A percentile compares a stretch with the other conserved stretches of the same genome.
phyloP scores from a whole-genome alignment of 108 stramenopile genomes.

The Pseudonitzschia delicatissima region DNA sequence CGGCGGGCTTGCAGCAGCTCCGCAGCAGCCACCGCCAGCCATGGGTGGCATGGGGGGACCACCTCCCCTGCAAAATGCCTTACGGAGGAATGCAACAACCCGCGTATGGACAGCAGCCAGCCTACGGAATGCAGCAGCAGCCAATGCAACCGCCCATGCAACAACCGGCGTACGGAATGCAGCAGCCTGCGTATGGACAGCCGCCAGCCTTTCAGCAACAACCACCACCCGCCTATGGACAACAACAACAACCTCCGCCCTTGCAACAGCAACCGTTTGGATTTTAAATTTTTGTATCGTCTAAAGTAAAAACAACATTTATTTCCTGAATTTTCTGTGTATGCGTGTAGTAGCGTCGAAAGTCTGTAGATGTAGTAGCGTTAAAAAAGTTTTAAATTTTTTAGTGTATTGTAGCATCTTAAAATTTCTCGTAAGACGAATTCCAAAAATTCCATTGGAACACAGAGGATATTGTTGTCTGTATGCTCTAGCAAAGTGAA shows the following conservation, averaged over 20 bases:
- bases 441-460: no score
- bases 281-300: no score
- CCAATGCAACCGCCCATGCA: constrained; percentile 28
- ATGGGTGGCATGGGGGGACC: constrained; percentile 12
- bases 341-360: no score
- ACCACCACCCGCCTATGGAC: constrained; percentile 2
- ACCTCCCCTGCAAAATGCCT: constrained; percentile 9
- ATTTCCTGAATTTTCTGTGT: no score
- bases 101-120: constrained; percentile 18
- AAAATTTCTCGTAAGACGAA: no score
- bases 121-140: constrained; percentile 14
- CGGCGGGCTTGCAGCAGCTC: constrained; percentile 21
- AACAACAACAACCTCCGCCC: constrained; percentile 35
- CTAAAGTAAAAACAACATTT: no score
- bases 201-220: constrained; percentile 40
- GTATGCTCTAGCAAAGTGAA: no score
- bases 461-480: no score
- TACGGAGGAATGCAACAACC: constrained; percentile 23
- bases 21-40: constrained; percentile 7
- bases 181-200: constrained; percentile 60
- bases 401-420: no score
- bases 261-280: constrained; percentile 22
- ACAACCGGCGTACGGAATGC: constrained; percentile 21
- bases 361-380: no score
- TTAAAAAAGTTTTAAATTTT: no score